Evolutionary conservation across 2,329 filamentous ascomycete species (phyloP).

Genomic region (Hypoxylon sp.): DNA sequence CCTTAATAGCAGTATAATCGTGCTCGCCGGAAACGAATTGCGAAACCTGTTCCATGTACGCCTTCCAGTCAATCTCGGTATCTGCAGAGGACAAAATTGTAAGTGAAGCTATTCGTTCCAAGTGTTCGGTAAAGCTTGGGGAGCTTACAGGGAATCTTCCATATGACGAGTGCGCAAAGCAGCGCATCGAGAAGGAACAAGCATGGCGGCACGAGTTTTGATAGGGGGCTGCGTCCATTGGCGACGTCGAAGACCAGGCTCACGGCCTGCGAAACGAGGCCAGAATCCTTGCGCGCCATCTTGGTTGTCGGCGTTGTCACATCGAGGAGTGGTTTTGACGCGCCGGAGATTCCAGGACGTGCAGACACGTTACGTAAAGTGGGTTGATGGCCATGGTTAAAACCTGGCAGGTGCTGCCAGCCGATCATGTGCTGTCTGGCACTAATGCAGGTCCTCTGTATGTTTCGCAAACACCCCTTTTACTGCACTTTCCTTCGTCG

Average conservation of each 20-base stretch:
- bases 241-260: constrained; percentile 58
- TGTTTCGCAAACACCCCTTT: too few species aligned
- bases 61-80: constrained; percentile 97
- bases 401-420: constrained; percentile 15
- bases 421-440: too few species aligned
- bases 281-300: constrained; percentile 46
- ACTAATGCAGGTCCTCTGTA: too few species aligned
- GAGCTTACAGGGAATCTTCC: constrained; percentile 83
- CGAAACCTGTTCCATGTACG: constrained; percentile 94
- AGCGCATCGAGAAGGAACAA: constrained; percentile 77
- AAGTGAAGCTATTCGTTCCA: background rate
- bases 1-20: constrained; percentile 87
- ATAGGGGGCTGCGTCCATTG: constrained; percentile 63
- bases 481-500: too few species aligned
- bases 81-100: constrained; percentile 61
- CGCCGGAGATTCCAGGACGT: constrained; percentile 25
- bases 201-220: constrained; percentile 66
- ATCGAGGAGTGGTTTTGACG: constrained; percentile 10
- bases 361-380: constrained; percentile 33
- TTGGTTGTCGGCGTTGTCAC: constrained; percentile 17
- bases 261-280: constrained; percentile 47
- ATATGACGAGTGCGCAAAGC: constrained; percentile 80
- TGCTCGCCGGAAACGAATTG: constrained; percentile 86
- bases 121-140: background rate
- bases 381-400: constrained; percentile 1